Base-by-base conservation (phyloP, 23 red algal species). In the Rhodosorus marinus region DNA sequence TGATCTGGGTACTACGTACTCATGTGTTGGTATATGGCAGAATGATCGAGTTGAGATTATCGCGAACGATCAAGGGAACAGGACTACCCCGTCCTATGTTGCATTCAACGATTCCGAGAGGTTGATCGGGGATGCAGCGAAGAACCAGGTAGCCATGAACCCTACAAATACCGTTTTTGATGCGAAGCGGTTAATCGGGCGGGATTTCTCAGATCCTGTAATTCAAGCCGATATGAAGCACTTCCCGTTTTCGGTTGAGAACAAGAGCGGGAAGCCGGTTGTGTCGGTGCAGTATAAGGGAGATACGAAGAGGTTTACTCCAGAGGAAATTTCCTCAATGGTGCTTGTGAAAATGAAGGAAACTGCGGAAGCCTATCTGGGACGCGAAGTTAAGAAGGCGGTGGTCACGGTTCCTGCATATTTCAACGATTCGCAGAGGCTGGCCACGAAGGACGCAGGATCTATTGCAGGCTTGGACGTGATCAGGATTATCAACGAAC, bases 81-180 rank as follows among this genome's bases (percentile, higher is more conserved):
- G 90, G 19, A 98, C 90, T 22, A 98, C 90, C 19, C 90, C 90
- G 29, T 98, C 90, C 17, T 98, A 80, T 54, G 90, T 98, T 21
- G 90, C 90, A 32, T 98, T 98, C 66, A 98, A 79, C 15, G 90
- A 98, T 59, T 59, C 59, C 45, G 90, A 98, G 51, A 71, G 90
- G 21, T 73, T 98, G 4, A 98, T 98, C 49, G 90, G 90, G 29
- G 90, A 98, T 35, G 72, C 90, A 7, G 90, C 90, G 20, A 98
- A 98, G 79, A 98, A 98, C 55, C 90, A 98, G 59, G 90, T 98
- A 40, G 90, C 90, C 2, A 74, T 98, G 55, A 98, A 98, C 66
- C 79, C 90, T 9, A 17, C 48, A 24, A 98, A 98, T 54, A 98
- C 90, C 26, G 77, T 98, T 20, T 98, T 98, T 54, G 90, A 98